These are phyloP conservation scores for Diplodia corticola DNA, from an alignment of 2,329 filamentous ascomycete species.

Conservation along the genomic window DNA sequence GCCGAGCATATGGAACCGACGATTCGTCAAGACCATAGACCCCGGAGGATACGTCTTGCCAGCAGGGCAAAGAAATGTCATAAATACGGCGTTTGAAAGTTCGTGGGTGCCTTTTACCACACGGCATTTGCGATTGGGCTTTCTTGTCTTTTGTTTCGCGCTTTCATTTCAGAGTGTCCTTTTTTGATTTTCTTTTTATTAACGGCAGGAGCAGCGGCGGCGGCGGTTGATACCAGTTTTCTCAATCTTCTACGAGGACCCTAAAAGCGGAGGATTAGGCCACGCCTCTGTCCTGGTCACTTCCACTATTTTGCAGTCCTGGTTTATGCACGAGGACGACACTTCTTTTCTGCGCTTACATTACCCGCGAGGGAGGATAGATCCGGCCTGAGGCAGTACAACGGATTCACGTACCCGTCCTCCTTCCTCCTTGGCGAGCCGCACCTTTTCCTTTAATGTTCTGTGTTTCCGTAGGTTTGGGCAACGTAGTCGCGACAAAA, in stretches of 20 bases:
- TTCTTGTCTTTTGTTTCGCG: conserved; percentile 8
- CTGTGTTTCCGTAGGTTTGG: conserved; percentile 19
- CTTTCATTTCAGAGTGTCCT: conserved; percentile 9
- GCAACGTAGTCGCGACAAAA: conserved; percentile 21
- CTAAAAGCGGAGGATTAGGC: conserved; percentile 18
- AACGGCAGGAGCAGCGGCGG: conserved; percentile 18
- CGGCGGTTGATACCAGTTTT: conserved; percentile 23
- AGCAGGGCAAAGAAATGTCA: conserved; percentile 14
- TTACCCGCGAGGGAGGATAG: conserved; percentile 9
- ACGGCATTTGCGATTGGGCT: conserved; percentile 17
- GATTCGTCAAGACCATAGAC: conserved; percentile 19
- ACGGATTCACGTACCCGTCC: conserved; percentile 15
- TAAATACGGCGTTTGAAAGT: conserved; percentile 24
- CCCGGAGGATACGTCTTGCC: conserved; percentile 18
- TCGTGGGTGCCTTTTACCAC: conserved; percentile 16
- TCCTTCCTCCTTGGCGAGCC: conserved; percentile 4
- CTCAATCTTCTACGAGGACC: conserved; percentile 14
- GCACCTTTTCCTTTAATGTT: conserved; percentile 22
- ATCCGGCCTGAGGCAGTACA: conserved; percentile 16
- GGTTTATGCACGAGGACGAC: conserved; percentile 22
- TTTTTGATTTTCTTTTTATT: conserved; percentile 2
- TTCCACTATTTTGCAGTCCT: conserved; percentile 17
- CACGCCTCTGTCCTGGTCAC: conserved; percentile 22
- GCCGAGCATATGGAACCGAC: conserved; percentile 16
- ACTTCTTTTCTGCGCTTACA: conserved; percentile 19